Conservation (phyloP, 495 filamentous ascomycete species). For the Penicillium steckii region DNA sequence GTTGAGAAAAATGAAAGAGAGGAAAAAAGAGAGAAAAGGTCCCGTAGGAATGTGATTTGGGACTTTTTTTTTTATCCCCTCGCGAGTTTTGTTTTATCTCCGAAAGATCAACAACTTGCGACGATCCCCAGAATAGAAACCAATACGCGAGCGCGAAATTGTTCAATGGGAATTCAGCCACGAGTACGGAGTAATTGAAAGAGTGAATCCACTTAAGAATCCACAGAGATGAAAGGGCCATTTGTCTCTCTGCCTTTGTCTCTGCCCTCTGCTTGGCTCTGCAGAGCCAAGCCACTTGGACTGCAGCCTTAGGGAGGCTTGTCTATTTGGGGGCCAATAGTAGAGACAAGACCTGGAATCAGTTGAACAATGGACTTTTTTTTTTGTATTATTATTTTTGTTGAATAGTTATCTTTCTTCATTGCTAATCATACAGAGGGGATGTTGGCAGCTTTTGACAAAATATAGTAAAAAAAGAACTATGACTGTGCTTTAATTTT, state of each 20-base stretch:
- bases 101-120: constrained; percentile 27
- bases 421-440: not conserved
- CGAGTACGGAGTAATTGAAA: no score
- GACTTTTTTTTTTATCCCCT: no score
- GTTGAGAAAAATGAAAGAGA: constrained; percentile 5
- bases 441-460: no score
- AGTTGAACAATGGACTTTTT: not conserved
- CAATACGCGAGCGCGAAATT: not conserved
- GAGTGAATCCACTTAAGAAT: no score
- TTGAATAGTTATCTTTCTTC: not conserved
- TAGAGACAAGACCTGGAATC: no score
- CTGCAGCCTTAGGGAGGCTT: constrained; percentile 4
- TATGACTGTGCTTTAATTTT: not conserved
- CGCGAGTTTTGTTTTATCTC: constrained; percentile 6
- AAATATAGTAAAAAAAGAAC: no score
- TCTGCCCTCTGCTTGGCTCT: not conserved
- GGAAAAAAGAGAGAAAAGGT: not conserved
- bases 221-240: no score
- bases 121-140: not conserved
- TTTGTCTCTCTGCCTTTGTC: no score
- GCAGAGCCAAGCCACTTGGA: not conserved
- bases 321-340: constrained; percentile 12
- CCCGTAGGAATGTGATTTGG: no score
- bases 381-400: not conserved
- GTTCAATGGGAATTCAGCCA: no score